Percentiles rank a stretch among this genome's conserved stretches.
Conservation (phyloP, 192 early-diverging fungal genomes). For the Obelidium mucronatum region DNA sequence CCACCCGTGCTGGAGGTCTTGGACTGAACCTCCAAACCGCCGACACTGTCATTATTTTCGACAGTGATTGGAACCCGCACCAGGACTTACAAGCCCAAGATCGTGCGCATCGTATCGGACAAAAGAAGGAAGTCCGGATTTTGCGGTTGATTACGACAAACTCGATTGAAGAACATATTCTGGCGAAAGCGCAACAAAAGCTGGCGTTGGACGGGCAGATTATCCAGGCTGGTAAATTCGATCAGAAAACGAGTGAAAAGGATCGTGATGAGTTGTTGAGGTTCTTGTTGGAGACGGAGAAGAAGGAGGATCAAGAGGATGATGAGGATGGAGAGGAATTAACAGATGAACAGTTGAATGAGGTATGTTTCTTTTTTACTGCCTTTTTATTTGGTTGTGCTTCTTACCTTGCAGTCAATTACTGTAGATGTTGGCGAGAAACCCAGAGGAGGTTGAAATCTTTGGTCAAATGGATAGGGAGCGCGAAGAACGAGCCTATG, state of each 20-base stretch:
- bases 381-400: not conserved
- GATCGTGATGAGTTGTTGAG: constrained; percentile 93
- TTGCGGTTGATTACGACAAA: constrained; percentile 89
- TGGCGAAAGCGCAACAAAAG: constrained; percentile 94
- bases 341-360: constrained; percentile 92
- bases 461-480: constrained; percentile 83
- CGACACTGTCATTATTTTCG: constrained; percentile 98
- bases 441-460: constrained; percentile 77
- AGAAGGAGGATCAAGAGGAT: constrained; percentile 74
- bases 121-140: constrained; percentile 97
- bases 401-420: not conserved
- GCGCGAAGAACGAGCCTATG: constrained; percentile 59
- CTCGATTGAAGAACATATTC: constrained; percentile 93
- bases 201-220: constrained; percentile 97
- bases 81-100: constrained; percentile 99
- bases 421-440: constrained; percentile 78
- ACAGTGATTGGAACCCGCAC: constrained; percentile 97
- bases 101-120: constrained; percentile 99
- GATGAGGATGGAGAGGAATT: constrained; percentile 75
- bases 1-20: constrained; percentile 95
- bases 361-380: constrained; percentile 32
- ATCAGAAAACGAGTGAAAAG: constrained; percentile 91
- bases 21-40: constrained; percentile 96
- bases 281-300: constrained; percentile 80
- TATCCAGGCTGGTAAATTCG: constrained; percentile 99